phyloP scores from a whole-genome alignment of 352 stramenopile genomes.

The Phytopythium cucurbitacearum region DNA sequence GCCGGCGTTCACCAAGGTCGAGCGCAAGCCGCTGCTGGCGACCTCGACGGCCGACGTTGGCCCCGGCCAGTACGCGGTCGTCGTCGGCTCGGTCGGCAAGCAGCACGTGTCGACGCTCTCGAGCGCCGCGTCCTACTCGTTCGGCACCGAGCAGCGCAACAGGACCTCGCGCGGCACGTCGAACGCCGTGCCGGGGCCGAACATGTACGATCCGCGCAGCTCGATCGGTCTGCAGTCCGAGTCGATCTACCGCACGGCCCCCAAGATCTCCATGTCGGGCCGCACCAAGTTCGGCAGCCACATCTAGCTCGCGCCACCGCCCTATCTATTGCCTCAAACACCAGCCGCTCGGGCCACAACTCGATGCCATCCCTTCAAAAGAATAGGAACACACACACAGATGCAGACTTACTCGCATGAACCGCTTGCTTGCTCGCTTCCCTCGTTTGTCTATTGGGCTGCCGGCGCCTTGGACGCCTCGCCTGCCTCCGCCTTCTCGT shows the following conservation, averaged over 20 bases:
- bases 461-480: not conserved
- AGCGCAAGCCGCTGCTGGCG: constrained; percentile 54
- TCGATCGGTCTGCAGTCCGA: constrained; percentile 65
- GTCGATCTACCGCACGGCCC: constrained; percentile 58
- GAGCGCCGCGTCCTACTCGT: constrained; percentile 59
- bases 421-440: not conserved
- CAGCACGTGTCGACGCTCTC: constrained; percentile 61
- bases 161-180: constrained; percentile 23
- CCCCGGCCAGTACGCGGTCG: constrained; percentile 67
- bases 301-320: constrained; percentile 24
- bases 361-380: no score
- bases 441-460: no score
- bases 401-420: no score
- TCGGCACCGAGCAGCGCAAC: constrained; percentile 51
- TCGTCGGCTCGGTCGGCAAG: constrained; percentile 57
- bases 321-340: not conserved
- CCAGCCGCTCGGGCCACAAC: constrained; percentile 1
- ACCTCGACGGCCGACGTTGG: constrained; percentile 51
- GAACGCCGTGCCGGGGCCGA: constrained; percentile 29
- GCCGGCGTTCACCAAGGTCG: constrained; percentile 61
- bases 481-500: constrained; percentile 8
- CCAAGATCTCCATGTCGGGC: constrained; percentile 71
- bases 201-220: constrained; percentile 53
- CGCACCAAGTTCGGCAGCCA: constrained; percentile 77
- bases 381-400: no score